Base-by-base conservation (phyloP, 1,284 basidiomycete genomes). In the Leccinum angustisporum region DNA sequence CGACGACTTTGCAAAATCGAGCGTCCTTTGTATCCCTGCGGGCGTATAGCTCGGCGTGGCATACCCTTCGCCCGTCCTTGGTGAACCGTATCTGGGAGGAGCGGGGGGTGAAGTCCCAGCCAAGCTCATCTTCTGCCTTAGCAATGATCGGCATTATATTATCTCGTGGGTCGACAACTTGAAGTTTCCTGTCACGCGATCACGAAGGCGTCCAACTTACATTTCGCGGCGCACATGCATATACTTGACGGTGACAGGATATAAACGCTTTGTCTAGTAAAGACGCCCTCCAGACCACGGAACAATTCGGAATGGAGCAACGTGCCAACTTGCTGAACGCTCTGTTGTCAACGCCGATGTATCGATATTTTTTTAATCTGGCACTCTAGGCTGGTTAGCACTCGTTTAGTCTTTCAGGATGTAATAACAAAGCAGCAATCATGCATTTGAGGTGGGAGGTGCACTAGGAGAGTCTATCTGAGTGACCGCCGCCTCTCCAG, bases 131-230 rank as follows among this genome's bases (percentile, higher is more conserved):
- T 46, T 33, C 33, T 16, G 16, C n/a, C 4, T 18, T 27, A 73
- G 73, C 67, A 13, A 53, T 60, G 56, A 21, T 65, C 14, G 73
- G 74, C 13, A 61, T 69, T 31, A 21, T 71, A 34, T 34, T 33
- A 30, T 71, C 43, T 65, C 75, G 34, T 68, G 66, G 63, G 43
- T 70, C 8, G 76, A 77, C 71, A 75, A 61, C 33, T 34, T 34
- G 33, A 34, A 34, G 63, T 59, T 63, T 34, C 72, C 72, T 0
- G 68, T 75, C 61, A 65, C 48, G 11, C 65, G 25, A 53, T 66
- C 18, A 76, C 72, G 21, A 76, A 75, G 58, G 73, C 74, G 2
- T 61, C 73, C 2, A 75, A 72, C 53, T 75, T 71, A 31, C 64
- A 57, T 8, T 74, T 70, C 18, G 60, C 62, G 13, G 70, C 73